These are phyloP conservation scores for Trichoderma sp. DNA, from an alignment of 2,329 filamentous ascomycete species.

Conservation along the genomic window DNA sequence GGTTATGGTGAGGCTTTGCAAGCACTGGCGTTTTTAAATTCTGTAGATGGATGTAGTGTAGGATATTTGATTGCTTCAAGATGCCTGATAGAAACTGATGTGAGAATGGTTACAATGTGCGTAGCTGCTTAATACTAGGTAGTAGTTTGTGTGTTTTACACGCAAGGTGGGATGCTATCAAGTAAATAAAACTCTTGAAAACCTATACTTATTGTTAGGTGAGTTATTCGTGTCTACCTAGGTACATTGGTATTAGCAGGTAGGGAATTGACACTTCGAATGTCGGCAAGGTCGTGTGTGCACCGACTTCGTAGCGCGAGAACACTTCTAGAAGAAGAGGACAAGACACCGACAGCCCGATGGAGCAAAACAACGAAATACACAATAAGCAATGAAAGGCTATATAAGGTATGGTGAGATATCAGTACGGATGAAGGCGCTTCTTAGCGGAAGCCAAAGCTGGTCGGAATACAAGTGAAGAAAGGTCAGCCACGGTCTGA, in stretches of 20 bases:
- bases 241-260: background rate
- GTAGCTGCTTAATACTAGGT: background rate
- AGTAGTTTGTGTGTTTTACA: background rate
- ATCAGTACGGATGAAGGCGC: background rate
- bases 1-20: slow-evolving; percentile 1
- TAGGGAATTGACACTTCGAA: background rate
- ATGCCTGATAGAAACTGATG: background rate
- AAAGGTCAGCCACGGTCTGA: background rate
- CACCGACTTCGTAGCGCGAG: background rate
- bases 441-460: background rate
- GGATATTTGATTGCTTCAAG: background rate
- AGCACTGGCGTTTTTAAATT: slow-evolving; percentile 14
- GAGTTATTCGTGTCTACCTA: background rate
- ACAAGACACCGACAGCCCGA: background rate
- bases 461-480: background rate
- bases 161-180: background rate
- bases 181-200: background rate
- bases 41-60: slow-evolving; percentile 8
- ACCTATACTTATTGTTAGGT: background rate
- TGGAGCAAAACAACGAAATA: background rate
- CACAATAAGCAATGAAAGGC: background rate
- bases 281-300: background rate
- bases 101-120: background rate
- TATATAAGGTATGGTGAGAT: background rate
- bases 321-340: background rate